Base-by-base conservation (phyloP, 2,329 filamentous ascomycete species). In the Colletotrichum scovillei region DNA sequence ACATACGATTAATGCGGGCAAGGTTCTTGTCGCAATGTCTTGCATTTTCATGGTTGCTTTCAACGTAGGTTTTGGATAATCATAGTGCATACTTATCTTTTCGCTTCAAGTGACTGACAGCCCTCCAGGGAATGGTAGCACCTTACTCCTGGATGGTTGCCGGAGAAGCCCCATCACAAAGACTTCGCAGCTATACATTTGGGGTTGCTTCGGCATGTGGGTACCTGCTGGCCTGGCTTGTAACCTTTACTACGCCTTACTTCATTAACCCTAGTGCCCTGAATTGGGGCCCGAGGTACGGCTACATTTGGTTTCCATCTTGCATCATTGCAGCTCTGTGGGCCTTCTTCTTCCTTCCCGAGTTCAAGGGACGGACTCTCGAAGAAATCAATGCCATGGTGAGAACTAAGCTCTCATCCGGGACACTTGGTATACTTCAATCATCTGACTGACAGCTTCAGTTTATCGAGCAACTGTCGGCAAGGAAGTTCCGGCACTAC, bases 201-300 rank as follows among this genome's bases (percentile, higher is more conserved):
- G 87, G 87, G 57, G 78, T 86, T 22, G 86, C 86, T 3, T 84
- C 87, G 7, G 84, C 86, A 2, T 79, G 85, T 22, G 86, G 84
- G 2, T 89, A 88, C 75, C 79, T 88, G 22, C 85, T 84, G 6
- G 87, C 86, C 8, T 88, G 87, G 87, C 80, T 86, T 9, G 85
- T 86, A 0, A 87, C 86, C 0, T 89, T 88, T 75, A 88, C 87
- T 0, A 86, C 87, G 6, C 87, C 86, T 1, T 89, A 89, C 77
- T 89, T 89, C 75, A 88, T 89, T 76, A 88, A 89, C 74, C 86
- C 86, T 0, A 80, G 81, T 26, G 78, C 84, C 3, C 78, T 89
- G 67, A 85, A 87, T 71, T 89, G 87, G 87, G 87, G 79, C 2
- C 86, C 87, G 0, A 82, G 84, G 74, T 88, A 89, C 74, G 84